Conservation (phyloP, 345 rosid genomes). For the Adansonia digitata region DNA sequence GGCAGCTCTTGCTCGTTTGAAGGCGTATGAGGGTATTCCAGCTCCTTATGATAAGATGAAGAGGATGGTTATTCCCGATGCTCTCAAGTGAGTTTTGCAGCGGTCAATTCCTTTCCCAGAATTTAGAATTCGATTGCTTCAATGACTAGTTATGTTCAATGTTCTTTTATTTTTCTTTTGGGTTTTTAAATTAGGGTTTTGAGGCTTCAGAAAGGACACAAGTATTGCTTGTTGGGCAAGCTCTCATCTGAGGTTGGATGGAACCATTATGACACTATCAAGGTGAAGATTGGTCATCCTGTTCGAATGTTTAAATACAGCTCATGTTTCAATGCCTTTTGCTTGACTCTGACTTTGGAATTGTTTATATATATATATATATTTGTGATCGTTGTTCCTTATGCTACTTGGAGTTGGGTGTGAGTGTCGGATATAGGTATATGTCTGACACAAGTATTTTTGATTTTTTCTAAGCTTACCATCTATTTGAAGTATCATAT, state of each 20-base stretch:
- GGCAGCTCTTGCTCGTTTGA: not conserved
- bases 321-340: not conserved
- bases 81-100: not conserved
- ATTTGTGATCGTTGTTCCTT: no score
- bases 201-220: slow-evolving; percentile 1
- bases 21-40: not conserved
- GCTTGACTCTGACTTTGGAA: not conserved
- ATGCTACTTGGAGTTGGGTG: no score
- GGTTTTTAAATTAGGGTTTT: not conserved
- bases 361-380: not conserved
- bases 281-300: not conserved
- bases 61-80: slow-evolving; percentile 6
- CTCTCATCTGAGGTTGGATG: not conserved
- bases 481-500: no score
- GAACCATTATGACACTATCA: slow-evolving; percentile 2
- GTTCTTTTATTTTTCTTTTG: not conserved
- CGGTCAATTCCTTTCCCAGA: not conserved
- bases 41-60: not conserved
- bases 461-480: no score
- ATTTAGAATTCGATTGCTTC: not conserved
- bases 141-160: not conserved
- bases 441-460: no score
- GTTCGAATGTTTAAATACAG: not conserved
- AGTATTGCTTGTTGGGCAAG: not conserved
- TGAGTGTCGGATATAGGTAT: no score